Base-by-base conservation (phyloP, 352 stramenopile genomes). In the Globisporangium nagaii region DNA sequence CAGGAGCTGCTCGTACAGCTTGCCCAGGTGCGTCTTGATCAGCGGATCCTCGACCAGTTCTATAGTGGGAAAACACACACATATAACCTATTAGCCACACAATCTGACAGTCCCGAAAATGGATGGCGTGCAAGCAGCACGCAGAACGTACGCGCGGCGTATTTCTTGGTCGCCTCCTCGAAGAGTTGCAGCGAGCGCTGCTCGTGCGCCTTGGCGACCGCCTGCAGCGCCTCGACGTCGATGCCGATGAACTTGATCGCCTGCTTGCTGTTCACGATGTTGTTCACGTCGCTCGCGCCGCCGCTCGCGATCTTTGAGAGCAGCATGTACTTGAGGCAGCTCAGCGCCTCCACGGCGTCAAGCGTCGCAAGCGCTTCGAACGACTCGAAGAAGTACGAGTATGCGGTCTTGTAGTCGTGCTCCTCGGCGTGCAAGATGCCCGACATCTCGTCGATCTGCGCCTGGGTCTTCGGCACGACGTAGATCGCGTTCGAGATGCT, bases 321-420 rank as follows among this genome's bases (percentile, higher is more conserved):
- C 68, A 99, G 86, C 96, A 99, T 99, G 74, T 99, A 99, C 83
- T 99, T 98, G 35, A 99, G 77, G 54, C 89, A 98, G 32, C 74
- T 73, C 27, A 95, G 63, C 19, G 84, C 80, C 28, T 92, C 79
- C 17, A 68, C 63, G 50, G 96, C 79, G 65, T 98, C 93, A 13
- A 98, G 67, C 37, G 84, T 82, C 48, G 97, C 87, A 43, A 98
- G 97, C 7, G 94, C 96, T 69, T 98, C 95, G 55, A 98, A 98
- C 0, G 90, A 82, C 64, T 99, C 97, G 51, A 99, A 96, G 74
- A 99, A 99, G 85, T 99, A 99, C 42, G 96, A 99, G 70, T 99
- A 98, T 11, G 96, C 93, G 17, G 96, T 99, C 75, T 98, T 98
- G 82, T 99, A 99, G 79, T 99, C 97, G 37, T 90, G 81, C 73